These are phyloP conservation scores for Plasmodium chabaudi DNA, from an alignment of 169 alveolate species.

Conservation along the genomic window DNA sequence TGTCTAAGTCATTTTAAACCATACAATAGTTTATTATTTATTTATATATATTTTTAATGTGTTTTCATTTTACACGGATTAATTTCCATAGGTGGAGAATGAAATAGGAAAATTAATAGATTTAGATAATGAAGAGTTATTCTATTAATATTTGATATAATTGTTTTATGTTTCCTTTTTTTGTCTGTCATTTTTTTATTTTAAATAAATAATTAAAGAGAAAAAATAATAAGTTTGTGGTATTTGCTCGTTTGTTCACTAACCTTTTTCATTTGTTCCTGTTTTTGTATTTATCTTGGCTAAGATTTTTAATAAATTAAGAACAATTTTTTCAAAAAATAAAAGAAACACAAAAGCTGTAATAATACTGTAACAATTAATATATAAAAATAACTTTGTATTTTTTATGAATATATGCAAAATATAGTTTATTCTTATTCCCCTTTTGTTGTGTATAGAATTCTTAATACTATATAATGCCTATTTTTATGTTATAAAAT, in stretches of 20 bases:
- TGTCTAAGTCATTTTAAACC: not conserved
- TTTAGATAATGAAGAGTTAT: conserved; percentile 50
- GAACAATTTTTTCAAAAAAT: not conserved
- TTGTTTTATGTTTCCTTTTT: not conserved
- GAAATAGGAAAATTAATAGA: conserved; percentile 35
- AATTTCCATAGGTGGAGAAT: conserved; percentile 16
- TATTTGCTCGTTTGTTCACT: not conserved
- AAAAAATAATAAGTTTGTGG: conserved; percentile 1
- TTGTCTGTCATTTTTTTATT: not conserved
- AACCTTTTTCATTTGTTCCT: not conserved
- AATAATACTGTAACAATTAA: no score
- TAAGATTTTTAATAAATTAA: not conserved
- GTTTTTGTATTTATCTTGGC: not conserved
- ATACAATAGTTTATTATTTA: not conserved
- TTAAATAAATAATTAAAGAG: conserved; percentile 7
- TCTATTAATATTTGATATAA: conserved; percentile 7
- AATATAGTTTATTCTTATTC: no score
- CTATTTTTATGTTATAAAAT: no score
- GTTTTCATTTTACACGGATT: not conserved
- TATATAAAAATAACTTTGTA: no score
- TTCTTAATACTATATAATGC: no score
- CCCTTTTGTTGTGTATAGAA: no score
- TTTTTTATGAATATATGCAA: no score
- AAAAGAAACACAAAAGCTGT: not conserved
- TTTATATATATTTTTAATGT: not conserved